phyloP scores from a whole-genome alignment of 352 stramenopile genomes.

The Aphanomyces cochlioides region DNA sequence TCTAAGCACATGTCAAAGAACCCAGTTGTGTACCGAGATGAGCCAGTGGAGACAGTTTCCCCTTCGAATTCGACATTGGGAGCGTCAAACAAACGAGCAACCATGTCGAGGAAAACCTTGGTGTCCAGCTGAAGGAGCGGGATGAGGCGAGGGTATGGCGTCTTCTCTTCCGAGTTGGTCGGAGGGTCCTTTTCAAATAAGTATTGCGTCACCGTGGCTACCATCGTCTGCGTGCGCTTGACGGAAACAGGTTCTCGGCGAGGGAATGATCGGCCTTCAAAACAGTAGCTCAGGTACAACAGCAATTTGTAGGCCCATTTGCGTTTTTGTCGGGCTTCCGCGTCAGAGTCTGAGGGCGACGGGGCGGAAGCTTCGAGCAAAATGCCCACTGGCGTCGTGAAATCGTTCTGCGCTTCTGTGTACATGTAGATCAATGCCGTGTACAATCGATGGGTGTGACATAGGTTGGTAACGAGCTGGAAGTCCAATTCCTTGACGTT shows the following conservation, averaged over 20 bases:
- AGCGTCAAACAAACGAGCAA: slow-evolving; percentile 75
- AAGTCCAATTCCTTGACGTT: slow-evolving; percentile 92
- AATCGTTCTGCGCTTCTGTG: slow-evolving; percentile 91
- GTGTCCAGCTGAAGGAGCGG: slow-evolving; percentile 73
- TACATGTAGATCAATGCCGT: slow-evolving; percentile 95
- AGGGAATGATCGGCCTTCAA: slow-evolving; percentile 87
- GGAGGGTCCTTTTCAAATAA: slow-evolving; percentile 69
- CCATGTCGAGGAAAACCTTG: slow-evolving; percentile 76
- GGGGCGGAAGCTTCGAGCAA: slow-evolving; percentile 64
- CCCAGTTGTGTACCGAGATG: background rate
- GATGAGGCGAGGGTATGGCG: slow-evolving; percentile 78
- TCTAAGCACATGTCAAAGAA: background rate
- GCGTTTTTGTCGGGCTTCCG: slow-evolving; percentile 51
- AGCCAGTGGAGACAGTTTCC: slow-evolving; percentile 46
- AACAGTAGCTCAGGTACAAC: slow-evolving; percentile 90
- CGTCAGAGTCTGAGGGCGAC: slow-evolving; percentile 31
- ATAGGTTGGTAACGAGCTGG: slow-evolving; percentile 91
- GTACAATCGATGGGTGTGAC: slow-evolving; percentile 89
- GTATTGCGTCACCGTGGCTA: slow-evolving; percentile 69
- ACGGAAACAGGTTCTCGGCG: slow-evolving; percentile 62
- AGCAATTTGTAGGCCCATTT: slow-evolving; percentile 83
- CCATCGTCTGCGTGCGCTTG: slow-evolving; percentile 44
- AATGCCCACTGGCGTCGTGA: slow-evolving; percentile 87
- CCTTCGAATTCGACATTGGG: slow-evolving; percentile 83
- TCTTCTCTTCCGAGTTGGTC: slow-evolving; percentile 31